Conservation (phyloP, 2,329 filamentous ascomycete species). For the Colletotrichum ledebouriae region DNA sequence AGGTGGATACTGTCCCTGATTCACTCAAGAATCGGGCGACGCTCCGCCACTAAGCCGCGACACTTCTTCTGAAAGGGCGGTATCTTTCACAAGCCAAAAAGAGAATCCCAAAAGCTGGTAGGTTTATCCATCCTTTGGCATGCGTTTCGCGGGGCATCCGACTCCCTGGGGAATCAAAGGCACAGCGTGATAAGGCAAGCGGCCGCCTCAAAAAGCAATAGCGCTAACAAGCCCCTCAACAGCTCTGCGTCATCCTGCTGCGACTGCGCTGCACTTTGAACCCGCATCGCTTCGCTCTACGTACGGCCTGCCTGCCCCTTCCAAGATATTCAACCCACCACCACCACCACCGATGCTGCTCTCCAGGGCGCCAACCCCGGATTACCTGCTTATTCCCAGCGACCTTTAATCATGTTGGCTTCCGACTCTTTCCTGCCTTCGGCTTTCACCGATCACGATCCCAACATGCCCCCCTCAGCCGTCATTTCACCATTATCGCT, state of each 20-base stretch:
- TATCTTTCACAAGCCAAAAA: background rate
- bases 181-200: constrained; percentile 1
- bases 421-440: constrained; percentile 60
- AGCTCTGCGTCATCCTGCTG: constrained; percentile 39
- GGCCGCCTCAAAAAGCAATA: constrained; percentile 27
- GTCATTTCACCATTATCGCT: constrained; percentile 57
- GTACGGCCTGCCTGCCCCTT: constrained; percentile 15
- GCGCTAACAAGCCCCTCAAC: constrained; percentile 36
- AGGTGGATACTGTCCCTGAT: constrained; percentile 37
- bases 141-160: constrained; percentile 10
- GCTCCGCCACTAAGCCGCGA: constrained; percentile 29
- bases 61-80: constrained; percentile 5
- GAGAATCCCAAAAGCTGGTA: background rate
- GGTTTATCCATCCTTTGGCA: constrained; percentile 5
- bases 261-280: constrained; percentile 24
- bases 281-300: constrained; percentile 24
- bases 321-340: constrained; percentile 30
- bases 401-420: constrained; percentile 56
- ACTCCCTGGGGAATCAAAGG: constrained; percentile 17
- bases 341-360: constrained; percentile 32
- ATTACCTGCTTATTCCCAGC: constrained; percentile 17
- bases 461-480: constrained; percentile 49
- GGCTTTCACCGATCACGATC: constrained; percentile 53
- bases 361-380: constrained; percentile 1
- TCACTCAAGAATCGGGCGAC: constrained; percentile 35